A percentile compares a stretch with the other conserved stretches of the same genome.
phyloP scores from a whole-genome alignment of 257 asterid genomes.

The Fraxinus cuspidata region DNA sequence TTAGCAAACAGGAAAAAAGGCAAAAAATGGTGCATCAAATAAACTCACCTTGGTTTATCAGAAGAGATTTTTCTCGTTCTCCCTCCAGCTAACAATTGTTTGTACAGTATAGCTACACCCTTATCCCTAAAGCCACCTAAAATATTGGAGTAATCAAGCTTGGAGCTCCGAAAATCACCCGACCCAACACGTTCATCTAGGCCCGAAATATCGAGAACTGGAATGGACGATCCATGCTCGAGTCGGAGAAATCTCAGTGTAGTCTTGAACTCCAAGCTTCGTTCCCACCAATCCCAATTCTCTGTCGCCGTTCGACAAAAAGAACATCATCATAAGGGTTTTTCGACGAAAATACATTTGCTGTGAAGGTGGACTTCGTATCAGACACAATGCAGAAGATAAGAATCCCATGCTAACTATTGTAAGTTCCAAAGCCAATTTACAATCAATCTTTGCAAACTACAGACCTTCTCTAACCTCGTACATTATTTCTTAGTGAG shows the following conservation, averaged over 20 bases:
- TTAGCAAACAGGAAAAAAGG: background rate
- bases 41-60: constrained; percentile 38
- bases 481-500: background rate
- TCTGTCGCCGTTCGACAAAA: constrained; percentile 22
- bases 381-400: no score
- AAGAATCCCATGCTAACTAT: no score
- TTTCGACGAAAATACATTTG: constrained; percentile 44
- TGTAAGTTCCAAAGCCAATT: no score
- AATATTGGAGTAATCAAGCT: constrained; percentile 66
- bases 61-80: constrained; percentile 31
- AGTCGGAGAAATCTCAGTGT: constrained; percentile 50
- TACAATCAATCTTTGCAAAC: no score
- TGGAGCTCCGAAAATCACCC: constrained; percentile 41
- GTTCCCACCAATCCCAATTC: constrained; percentile 23
- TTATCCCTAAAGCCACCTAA: constrained; percentile 64
- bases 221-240: constrained; percentile 59
- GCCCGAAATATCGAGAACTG: constrained; percentile 68
- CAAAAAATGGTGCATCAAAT: background rate
- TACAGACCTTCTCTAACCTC: no score
- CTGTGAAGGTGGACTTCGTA: constrained; percentile 15
- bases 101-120: constrained; percentile 50
- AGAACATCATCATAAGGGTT: constrained; percentile 77
- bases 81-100: constrained; percentile 49
- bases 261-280: constrained; percentile 51
- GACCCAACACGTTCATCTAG: constrained; percentile 48